Conservation (phyloP, 208 protist genomes). For the Trypanosoma mega region DNA sequence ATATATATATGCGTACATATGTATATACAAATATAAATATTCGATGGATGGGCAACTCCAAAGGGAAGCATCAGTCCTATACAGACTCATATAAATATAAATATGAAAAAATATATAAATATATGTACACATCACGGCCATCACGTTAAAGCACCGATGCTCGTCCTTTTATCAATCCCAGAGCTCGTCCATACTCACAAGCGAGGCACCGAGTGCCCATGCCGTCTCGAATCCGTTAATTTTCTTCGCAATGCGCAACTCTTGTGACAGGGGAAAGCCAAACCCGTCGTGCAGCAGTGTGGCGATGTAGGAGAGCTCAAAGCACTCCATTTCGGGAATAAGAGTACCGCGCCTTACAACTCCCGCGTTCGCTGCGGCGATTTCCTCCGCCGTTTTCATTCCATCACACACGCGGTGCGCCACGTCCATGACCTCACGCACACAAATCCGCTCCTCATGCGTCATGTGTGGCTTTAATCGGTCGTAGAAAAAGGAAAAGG, state of each 20-base stretch:
- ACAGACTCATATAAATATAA: background rate
- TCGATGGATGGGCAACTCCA: too few species aligned
- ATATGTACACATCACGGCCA: background rate
- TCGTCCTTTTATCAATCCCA: background rate
- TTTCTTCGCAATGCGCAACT: constrained; percentile 74
- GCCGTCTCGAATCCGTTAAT: constrained; percentile 76
- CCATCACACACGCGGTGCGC: constrained; percentile 19
- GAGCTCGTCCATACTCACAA: constrained; percentile 29
- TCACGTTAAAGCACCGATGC: too few species aligned
- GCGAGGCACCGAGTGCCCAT: constrained; percentile 78
- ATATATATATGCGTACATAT: background rate
- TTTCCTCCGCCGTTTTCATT: constrained; percentile 27
- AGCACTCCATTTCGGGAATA: constrained; percentile 61
- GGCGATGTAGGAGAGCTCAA: constrained; percentile 77
- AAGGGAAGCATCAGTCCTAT: constrained; percentile 1
- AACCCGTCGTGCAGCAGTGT: constrained; percentile 63
- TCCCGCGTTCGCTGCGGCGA: constrained; percentile 12
- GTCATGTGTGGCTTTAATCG: constrained; percentile 31
- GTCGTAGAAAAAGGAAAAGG: constrained; percentile 77
- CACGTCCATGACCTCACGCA: constrained; percentile 30
- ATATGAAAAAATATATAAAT: constrained; percentile 11
- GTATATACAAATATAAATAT: background rate
- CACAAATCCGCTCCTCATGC: constrained; percentile 22
- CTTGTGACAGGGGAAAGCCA: constrained; percentile 44
- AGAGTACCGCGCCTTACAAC: constrained; percentile 20